Base-by-base conservation (phyloP, 352 stramenopile species). In the Halophytophthora batemanensis region DNA sequence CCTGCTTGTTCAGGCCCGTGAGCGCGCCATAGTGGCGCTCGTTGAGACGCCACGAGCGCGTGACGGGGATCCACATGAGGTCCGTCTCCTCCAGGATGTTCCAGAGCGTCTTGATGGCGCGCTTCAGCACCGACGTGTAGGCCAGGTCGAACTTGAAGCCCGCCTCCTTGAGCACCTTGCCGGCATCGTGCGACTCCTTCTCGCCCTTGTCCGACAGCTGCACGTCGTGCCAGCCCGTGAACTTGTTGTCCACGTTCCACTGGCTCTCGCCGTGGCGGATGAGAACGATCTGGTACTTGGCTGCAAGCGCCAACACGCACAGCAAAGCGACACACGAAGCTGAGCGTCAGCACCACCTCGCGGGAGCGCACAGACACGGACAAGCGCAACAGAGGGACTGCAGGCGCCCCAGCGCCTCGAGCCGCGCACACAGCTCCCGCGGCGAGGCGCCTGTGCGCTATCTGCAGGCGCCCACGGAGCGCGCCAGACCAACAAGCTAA, bases 11-110 rank as follows among this genome's bases (percentile, higher is more conserved):
- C 17, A 99, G 78, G 34, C 97, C 97, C 61, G 97, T 96, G 41
- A 99, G 80, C n/a, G 80, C 87, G 53, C 97, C 97, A 62, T 99
- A 99, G 77, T 99, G 96, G 56, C 97, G 83, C 75, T 99, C 97
- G 64, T 99, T 99, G 4, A 99, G 82, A 60, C 92, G 82, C 89
- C 89, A 98, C 15, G 79, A 90, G 49, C 90, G 90, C 12, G 77
- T 72, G 15, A 98, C 86, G 7, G 97, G 97, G 64, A 99, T 98
- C 83, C 95, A 99, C 93, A 99, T 98, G 22, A 93, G 76, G 74
- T 98, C 92, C 14, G 82, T 97, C 78, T 99, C 76, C 71, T 99
- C 96, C 14, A 99, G 75, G 22, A 98, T 90, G 69, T 97, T 89
- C 90, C 94, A 98, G 35, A 98, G 80, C 52, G 96, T 99, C 66